Evolutionary conservation across 1,139 yeast species (phyloP), one percentile per base, ranked within the genome.

Genomic region (Pichia sp.): DNA sequence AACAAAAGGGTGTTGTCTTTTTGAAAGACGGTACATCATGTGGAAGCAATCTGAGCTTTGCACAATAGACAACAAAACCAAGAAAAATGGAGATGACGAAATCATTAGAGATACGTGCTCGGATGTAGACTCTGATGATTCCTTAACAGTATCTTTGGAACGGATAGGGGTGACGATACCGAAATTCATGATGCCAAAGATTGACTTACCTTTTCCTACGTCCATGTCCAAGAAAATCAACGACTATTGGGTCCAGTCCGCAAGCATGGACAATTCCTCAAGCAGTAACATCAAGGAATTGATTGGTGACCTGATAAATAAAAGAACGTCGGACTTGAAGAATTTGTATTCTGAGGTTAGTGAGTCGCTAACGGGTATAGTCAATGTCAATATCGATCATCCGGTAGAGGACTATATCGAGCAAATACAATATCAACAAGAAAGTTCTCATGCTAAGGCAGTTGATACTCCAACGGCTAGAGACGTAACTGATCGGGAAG

Each of bases 311-410:
- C 8, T 57, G 48, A 44, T 57, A 2, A 57, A 55, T 17, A 53
- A 54, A 47, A 29, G 50, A 36, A 49, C 56, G 36, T 46, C 57
- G 12, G 58, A 49, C 40, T 54, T 65, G 48, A 55, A 63, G 20
- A 58, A 54, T 42, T 50, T 67, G 10, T 66, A 64, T 53, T 53
- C 62, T 50, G 64, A 61, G n/a, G 52, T 67, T n/a, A 61, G 66
- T 55, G 85, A 81, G 46, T 66, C 85, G 44, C 73, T 85, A 48
- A 76, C 83, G 20, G 80, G 76, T 55, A 70, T 79, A 24, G 73
- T 80, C 38, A 78, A 78, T 58, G 76, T 76, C 48, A 73, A 81
- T 7, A 72, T 81, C 14, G 73, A 77, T 20, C 70, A 79, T 34
- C 84, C 86, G 0, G 78, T 76, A 6, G 83, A 78, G 48, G 70